Evolutionary conservation across 2,329 filamentous ascomycete species (phyloP).

Genomic region (Colletotrichum kahawae): DNA sequence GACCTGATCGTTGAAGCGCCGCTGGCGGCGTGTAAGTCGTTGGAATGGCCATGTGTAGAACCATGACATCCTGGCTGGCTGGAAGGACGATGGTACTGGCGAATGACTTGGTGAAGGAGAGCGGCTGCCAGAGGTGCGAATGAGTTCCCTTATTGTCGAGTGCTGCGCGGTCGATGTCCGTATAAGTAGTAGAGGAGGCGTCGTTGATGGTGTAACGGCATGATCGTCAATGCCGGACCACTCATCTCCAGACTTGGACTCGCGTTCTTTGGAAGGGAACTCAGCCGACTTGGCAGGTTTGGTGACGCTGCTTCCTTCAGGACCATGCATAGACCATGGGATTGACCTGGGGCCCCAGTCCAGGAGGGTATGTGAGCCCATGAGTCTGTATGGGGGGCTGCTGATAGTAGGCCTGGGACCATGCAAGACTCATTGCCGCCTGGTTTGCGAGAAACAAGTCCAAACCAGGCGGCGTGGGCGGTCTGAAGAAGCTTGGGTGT

Average conservation of each 20-base stretch:
- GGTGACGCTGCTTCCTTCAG: not conserved
- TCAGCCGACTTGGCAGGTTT: not conserved
- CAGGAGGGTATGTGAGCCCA: not conserved
- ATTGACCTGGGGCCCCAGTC: not conserved
- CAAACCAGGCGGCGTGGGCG: not conserved
- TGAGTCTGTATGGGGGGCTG: not conserved
- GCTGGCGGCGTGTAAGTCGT: not conserved
- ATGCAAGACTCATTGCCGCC: not conserved
- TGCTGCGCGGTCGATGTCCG: not conserved
- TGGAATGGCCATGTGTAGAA: not conserved
- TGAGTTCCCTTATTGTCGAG: too few species aligned
- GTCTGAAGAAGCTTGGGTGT: not conserved
- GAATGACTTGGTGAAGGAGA: not conserved
- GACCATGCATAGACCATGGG: not conserved
- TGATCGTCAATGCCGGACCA: not conserved
- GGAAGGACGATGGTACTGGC: not conserved
- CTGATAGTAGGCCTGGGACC: not conserved
- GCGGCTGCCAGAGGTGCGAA: not conserved
- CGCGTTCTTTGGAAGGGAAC: not conserved
- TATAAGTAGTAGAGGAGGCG: not conserved
- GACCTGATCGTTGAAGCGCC: not conserved
- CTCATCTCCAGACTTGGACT: not conserved
- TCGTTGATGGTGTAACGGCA: not conserved
- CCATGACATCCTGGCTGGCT: not conserved
- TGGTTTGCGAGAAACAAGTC: not conserved